Evolutionary conservation across 176 grass and related monocot genomes (phyloP).

Genomic region (Oryza coarctata): DNA sequence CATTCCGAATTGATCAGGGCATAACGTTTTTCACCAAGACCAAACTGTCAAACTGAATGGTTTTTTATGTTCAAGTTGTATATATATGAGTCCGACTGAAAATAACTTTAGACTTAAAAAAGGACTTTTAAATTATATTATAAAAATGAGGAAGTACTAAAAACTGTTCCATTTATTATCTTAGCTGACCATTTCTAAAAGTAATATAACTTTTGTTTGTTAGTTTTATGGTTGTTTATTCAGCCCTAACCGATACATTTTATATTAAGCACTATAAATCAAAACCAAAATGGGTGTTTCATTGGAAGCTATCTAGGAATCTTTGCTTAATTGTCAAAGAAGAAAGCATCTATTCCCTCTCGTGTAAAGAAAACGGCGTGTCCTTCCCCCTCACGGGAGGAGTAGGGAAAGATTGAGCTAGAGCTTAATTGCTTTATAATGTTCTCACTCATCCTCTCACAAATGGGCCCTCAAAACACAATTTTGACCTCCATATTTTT

Average conservation of each 20-base stretch:
- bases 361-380: conserved; percentile 46
- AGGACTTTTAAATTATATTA: not conserved
- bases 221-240: not conserved
- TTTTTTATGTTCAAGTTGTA: not conserved
- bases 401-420: conserved; percentile 14
- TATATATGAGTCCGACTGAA: no score
- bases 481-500: conserved; percentile 36
- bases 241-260: not conserved
- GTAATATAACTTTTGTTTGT: not conserved
- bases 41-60: not conserved
- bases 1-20: no score
- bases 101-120: not conserved
- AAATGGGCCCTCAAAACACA: conserved; percentile 14
- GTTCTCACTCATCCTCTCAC: conserved; percentile 45
- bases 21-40: no score
- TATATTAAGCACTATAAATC: not conserved
- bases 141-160: not conserved
- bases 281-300: conserved; percentile 5
- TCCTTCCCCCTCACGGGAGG: not conserved
- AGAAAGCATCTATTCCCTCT: conserved; percentile 82
- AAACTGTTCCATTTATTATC: not conserved
- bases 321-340: conserved; percentile 69
- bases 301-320: conserved; percentile 36
- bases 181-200: not conserved
- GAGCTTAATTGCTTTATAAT: conserved; percentile 40